These are phyloP conservation scores for Durotheca rogersii DNA, from an alignment of 495 filamentous ascomycete genomes.

Conservation along the genomic window DNA sequence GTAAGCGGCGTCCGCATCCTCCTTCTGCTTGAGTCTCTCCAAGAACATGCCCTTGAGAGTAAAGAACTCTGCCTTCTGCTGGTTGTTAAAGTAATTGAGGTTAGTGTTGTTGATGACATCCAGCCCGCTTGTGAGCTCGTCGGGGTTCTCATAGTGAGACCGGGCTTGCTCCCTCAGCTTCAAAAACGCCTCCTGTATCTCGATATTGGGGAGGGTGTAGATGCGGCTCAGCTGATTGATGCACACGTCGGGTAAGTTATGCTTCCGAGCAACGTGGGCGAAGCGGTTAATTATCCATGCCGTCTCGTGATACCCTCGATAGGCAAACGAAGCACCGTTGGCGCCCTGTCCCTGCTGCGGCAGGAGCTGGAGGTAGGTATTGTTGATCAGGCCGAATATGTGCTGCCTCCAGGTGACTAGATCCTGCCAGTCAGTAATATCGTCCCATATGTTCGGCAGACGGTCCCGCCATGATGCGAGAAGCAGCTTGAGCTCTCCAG, in stretches of 20 bases:
- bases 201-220: constrained; percentile 97
- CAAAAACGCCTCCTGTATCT: constrained; percentile 98
- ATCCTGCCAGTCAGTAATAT: constrained; percentile 99
- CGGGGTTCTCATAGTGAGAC: constrained; percentile 94
- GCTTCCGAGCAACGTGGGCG: constrained; percentile 95
- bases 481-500: constrained; percentile 90
- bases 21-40: constrained; percentile 82
- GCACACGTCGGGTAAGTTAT: constrained; percentile 94
- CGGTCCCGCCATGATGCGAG: constrained; percentile 94
- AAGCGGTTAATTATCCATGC: constrained; percentile 99
- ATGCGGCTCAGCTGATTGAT: constrained; percentile 95
- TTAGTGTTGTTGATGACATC: constrained; percentile 99
- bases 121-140: constrained; percentile 84
- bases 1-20: constrained; percentile 90
- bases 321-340: constrained; percentile 83
- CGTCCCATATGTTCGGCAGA: constrained; percentile 97
- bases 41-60: constrained; percentile 99
- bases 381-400: constrained; percentile 96
- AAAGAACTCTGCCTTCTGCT: constrained; percentile 98
- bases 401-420: constrained; percentile 98
- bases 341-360: constrained; percentile 78
- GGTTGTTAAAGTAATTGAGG: constrained; percentile 91
- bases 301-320: constrained; percentile 96
- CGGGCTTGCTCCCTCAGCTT: constrained; percentile 97
- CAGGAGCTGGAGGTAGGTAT: constrained; percentile 82